Conservation (phyloP, 1,139 yeast genomes). For the Nakaseomyces delphensis region DNA sequence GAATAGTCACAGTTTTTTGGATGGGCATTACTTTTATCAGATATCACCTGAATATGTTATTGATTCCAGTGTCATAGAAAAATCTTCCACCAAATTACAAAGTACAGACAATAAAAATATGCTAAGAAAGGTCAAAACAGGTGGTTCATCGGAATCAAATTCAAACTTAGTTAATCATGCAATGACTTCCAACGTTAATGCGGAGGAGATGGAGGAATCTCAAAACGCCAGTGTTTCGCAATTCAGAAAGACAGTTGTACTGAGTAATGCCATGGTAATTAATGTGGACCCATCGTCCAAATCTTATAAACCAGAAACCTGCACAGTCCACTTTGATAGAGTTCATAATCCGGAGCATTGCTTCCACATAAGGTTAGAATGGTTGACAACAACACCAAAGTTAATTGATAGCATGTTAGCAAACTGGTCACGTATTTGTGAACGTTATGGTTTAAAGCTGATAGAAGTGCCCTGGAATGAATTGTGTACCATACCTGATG, state of each 20-base stretch:
- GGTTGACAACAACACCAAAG: constrained; percentile 87
- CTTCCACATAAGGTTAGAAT: constrained; percentile 81
- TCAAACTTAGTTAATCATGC: neutral
- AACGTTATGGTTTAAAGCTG: constrained; percentile 71
- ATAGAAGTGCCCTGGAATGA: constrained; percentile 95
- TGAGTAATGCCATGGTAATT: constrained; percentile 48
- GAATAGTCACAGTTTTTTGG: constrained; percentile 70
- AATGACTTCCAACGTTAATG: neutral
- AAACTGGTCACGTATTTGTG: constrained; percentile 75
- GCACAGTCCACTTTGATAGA: constrained; percentile 80
- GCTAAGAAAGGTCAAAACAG: constrained; percentile 8
- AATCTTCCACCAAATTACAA: constrained; percentile 8
- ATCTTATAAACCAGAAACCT: constrained; percentile 69
- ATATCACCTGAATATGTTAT: constrained; percentile 48
- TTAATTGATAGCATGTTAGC: constrained; percentile 82
- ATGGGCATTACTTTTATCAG: constrained; percentile 88
- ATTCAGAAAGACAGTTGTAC: constrained; percentile 21
- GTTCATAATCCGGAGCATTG: constrained; percentile 95
- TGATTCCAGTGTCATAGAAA: constrained; percentile 10
- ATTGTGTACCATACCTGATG: constrained; percentile 61
- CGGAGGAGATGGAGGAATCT: neutral
- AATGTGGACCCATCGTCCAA: constrained; percentile 68
- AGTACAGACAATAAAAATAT: constrained; percentile 3
- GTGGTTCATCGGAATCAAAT: constrained; percentile 10
- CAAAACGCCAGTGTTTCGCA: neutral